Evolutionary conservation across 352 stramenopile species (phyloP), one percentile per base, ranked within the genome.

Genomic region (Elongisporangium undulatum): DNA sequence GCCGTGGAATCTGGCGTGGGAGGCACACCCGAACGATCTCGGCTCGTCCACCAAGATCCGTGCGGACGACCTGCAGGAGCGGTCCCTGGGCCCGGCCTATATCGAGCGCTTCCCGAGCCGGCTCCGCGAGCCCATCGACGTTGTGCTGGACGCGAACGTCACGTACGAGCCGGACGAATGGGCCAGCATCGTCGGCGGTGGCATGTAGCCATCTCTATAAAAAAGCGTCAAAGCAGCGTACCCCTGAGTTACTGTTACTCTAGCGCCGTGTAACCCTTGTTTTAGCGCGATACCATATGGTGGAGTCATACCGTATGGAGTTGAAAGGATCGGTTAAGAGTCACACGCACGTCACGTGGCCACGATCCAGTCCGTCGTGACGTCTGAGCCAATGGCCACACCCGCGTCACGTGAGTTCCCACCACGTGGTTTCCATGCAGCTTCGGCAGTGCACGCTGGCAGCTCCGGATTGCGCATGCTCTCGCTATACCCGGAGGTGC

Each of bases 11-110:
- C 61, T 90, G 52, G 79, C 74, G 4, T 93, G 80, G 79, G 82
- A 92, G 54, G 58, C 64, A 15, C 77, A 85, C 21, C 58, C 73
- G 4, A 74, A 82, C 58, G 89, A 89, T 50, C 48, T 68, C 24
- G 78, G 82, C 17, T 85, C 79, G 22, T 91, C 81, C 1, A 62
- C 72, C 15, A 90, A 93, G 56, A 85, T 93, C 53, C 79, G 84
- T 17, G 76, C 74, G 3, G 71, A 85, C 19, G 64, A 74, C 24
- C 23, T 59, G 9, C 84, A 92, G 66, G 17, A 29, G 0, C 58
- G 74, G 39, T 77, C 79, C 0, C 54, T 58, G 0, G 84, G 82
- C 0, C 84, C 83, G 41, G 78, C 78, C 8, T 93, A 80, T 51
- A 73, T 76, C 16, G 84, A 93, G 61, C 75, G 84, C 3, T 93